Conservation (phyloP, 495 filamentous ascomycete species). For the Xylaria longipes region DNA sequence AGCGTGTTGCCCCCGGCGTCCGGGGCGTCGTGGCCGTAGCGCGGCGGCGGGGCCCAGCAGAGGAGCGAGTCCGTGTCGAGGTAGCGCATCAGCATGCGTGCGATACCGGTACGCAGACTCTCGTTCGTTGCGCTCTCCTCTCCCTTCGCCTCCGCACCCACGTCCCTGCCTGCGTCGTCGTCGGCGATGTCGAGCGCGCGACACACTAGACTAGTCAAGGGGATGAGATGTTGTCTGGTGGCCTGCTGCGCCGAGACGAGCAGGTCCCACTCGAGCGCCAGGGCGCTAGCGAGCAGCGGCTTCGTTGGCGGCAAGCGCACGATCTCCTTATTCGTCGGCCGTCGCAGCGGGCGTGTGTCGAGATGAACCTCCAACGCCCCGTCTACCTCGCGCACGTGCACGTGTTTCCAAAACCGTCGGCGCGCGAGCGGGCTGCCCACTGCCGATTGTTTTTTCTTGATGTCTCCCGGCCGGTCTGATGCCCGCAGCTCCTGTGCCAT, state of each 20-base stretch:
- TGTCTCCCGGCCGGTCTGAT: constrained; percentile 30
- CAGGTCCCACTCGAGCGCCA: constrained; percentile 92
- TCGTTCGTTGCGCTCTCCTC: constrained; percentile 29
- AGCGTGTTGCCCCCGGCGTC: constrained; percentile 57
- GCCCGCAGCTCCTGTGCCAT: constrained; percentile 53
- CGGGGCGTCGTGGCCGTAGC: constrained; percentile 45
- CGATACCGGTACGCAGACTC: constrained; percentile 61
- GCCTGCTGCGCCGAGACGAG: constrained; percentile 81
- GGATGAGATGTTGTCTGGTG: constrained; percentile 78
- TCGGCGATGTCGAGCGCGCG: constrained; percentile 79
- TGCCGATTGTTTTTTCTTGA: constrained; percentile 2
- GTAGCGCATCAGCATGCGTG: constrained; percentile 77
- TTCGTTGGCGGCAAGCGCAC: constrained; percentile 77
- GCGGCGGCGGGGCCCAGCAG: constrained; percentile 76
- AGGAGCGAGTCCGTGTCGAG: constrained; percentile 92
- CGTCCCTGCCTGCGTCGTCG: constrained; percentile 54
- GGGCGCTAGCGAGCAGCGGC: constrained; percentile 79
- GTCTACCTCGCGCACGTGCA: constrained; percentile 64
- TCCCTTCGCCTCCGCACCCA: constrained; percentile 9
- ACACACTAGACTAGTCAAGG: constrained; percentile 82
- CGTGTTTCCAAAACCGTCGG: constrained; percentile 86
- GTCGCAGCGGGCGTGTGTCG: constrained; percentile 79
- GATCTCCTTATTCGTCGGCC: constrained; percentile 67
- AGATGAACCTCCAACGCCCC: constrained; percentile 75
- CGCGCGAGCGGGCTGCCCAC: constrained; percentile 19